Evolutionary conservation across 176 grass and related monocot species (phyloP).

Genomic region (Zoysia japonica): DNA sequence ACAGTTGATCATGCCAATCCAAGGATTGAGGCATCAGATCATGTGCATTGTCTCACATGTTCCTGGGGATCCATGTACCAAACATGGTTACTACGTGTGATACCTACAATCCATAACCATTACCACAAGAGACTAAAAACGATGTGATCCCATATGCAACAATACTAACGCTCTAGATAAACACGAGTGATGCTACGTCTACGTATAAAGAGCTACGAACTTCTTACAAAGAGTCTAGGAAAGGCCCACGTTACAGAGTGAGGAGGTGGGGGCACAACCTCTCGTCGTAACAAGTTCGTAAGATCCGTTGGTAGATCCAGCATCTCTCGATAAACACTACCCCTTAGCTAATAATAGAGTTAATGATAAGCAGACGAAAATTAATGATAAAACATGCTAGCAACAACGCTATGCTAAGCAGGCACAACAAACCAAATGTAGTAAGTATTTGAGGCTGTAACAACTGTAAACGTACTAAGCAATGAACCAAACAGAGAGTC

Average conservation of each 20-base stretch:
- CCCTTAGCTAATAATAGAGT: conserved; percentile 10
- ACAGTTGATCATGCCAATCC: not conserved
- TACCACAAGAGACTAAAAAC: conserved; percentile 19
- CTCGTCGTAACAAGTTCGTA: too few species aligned
- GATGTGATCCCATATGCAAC: not conserved
- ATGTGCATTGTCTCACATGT: not conserved
- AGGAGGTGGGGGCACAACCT: too few species aligned
- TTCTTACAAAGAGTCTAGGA: too few species aligned
- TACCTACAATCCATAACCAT: conserved; percentile 25
- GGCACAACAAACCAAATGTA: conserved; percentile 28
- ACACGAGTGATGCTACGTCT: too few species aligned
- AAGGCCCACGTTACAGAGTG: too few species aligned
- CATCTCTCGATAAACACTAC: not conserved
- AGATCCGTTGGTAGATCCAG: too few species aligned
- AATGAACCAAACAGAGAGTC: conserved; percentile 3
- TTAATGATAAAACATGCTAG: not conserved
- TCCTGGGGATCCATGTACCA: conserved; percentile 7
- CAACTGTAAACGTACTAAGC: not conserved
- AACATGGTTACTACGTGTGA: not conserved
- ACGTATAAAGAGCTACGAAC: too few species aligned
- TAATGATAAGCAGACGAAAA: conserved; percentile 1
- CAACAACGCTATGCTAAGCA: conserved; percentile 1
- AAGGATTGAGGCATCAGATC: conserved; percentile 11
- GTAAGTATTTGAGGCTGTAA: not conserved
- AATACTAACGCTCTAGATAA: not conserved